phyloP scores from a whole-genome alignment of 2,329 filamentous ascomycete species.

The Ascochyta koolunga region DNA sequence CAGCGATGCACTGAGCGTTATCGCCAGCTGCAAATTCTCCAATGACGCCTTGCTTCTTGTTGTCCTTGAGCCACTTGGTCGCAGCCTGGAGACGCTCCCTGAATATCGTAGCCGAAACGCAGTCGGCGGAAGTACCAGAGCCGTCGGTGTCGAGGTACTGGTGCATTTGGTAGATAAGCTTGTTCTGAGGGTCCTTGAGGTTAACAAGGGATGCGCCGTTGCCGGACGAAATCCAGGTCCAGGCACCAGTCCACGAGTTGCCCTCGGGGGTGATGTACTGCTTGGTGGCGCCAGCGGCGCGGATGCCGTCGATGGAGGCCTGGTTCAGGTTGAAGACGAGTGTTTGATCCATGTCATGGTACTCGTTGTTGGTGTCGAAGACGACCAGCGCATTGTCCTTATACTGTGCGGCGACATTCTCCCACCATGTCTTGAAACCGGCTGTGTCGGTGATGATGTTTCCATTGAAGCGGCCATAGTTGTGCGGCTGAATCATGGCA shows the following conservation, averaged over 20 bases:
- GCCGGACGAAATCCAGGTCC: slow-evolving; percentile 58
- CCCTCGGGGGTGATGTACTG: slow-evolving; percentile 68
- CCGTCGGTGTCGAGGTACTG: slow-evolving; percentile 66
- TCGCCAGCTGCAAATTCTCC: slow-evolving; percentile 62
- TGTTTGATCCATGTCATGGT: slow-evolving; percentile 52
- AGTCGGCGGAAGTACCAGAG: slow-evolving; percentile 58
- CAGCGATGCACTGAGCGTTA: slow-evolving; percentile 57
- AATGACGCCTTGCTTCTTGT: slow-evolving; percentile 59
- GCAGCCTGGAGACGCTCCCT: slow-evolving; percentile 57
- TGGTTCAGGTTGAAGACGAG: slow-evolving; percentile 56
- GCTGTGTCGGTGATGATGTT: slow-evolving; percentile 52
- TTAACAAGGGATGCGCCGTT: slow-evolving; percentile 54
- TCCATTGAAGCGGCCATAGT: slow-evolving; percentile 58
- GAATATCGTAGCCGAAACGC: slow-evolving; percentile 61
- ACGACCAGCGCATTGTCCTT: slow-evolving; percentile 52
- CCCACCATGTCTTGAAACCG: slow-evolving; percentile 54
- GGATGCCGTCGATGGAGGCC: slow-evolving; percentile 55
- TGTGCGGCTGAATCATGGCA: slow-evolving; percentile 58
- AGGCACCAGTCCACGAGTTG: slow-evolving; percentile 55
- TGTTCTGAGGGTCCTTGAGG: slow-evolving; percentile 60
- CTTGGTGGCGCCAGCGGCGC: slow-evolving; percentile 51
- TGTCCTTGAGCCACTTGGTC: slow-evolving; percentile 60
- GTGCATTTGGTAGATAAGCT: slow-evolving; percentile 67
- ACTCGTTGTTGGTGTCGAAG: slow-evolving; percentile 58
- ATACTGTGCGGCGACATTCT: slow-evolving; percentile 48